phyloP scores from a whole-genome alignment of 495 filamentous ascomycete species.

The Schizothecium vesticola region DNA sequence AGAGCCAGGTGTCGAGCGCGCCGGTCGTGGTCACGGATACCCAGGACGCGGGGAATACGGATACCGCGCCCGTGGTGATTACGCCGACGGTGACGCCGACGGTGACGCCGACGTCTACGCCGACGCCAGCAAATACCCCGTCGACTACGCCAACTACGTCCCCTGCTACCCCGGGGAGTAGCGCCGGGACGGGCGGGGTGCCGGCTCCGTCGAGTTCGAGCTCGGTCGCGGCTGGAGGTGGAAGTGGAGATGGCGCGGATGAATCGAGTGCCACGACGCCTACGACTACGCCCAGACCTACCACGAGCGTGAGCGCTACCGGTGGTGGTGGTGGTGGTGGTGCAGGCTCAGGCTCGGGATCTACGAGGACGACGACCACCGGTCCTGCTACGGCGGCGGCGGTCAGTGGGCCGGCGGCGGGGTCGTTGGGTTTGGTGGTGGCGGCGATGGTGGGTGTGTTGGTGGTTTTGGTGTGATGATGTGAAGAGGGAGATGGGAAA shows the following conservation, averaged over 20 bases:
- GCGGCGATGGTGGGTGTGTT: not conserved
- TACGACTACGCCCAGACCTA: not conserved
- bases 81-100: not conserved
- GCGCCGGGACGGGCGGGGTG: not conserved
- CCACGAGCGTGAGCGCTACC: not conserved
- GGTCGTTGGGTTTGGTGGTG: not conserved
- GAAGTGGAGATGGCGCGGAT: not conserved
- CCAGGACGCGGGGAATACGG: conserved; percentile 6
- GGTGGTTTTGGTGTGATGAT: not conserved
- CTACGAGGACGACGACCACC: not conserved
- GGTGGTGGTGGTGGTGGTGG: not conserved
- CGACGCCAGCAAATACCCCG: not conserved
- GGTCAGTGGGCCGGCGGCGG: not conserved
- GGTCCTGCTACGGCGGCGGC: not conserved
- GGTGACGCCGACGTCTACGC: not conserved
- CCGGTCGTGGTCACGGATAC: not conserved
- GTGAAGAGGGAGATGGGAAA: not conserved
- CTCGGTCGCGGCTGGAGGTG: not conserved
- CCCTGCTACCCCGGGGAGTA: not conserved
- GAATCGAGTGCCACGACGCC: not conserved
- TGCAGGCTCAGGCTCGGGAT: not conserved
- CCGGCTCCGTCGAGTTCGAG: not conserved
- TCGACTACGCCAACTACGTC: not conserved
- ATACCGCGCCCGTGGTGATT: conserved; percentile 2
- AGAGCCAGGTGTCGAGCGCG: not conserved